Evolutionary conservation across 139 green algal genomes (phyloP).

Genomic region (Chloropicon primus): DNA sequence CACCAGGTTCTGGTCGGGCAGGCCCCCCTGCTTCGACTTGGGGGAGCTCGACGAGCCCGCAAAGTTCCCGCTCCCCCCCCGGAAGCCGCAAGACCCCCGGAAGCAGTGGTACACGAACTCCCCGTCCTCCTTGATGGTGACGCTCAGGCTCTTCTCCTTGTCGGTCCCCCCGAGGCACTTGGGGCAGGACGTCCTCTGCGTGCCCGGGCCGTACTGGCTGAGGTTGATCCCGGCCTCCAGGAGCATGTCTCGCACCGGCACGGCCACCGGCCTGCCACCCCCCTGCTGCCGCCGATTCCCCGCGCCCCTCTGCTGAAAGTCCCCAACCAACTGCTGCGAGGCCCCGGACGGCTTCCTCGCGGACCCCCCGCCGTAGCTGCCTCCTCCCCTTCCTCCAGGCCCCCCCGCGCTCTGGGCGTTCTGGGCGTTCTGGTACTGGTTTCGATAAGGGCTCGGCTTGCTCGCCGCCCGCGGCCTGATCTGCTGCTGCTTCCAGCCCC

Average conservation of each 20-base stretch:
- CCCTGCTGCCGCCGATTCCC: not conserved
- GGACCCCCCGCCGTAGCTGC: not conserved
- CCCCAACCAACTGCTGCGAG: not conserved
- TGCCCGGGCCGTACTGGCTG: not conserved
- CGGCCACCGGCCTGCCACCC: not conserved
- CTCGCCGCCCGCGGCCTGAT: no score
- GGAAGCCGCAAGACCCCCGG: slow-evolving; percentile 40
- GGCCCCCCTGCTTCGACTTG: not conserved
- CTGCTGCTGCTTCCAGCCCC: not conserved
- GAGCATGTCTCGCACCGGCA: slow-evolving; percentile 2
- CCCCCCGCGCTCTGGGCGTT: not conserved
- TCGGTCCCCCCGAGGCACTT: slow-evolving; percentile 6
- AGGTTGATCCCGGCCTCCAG: not conserved
- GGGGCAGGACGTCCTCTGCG: slow-evolving; percentile 3
- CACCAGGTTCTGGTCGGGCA: not conserved
- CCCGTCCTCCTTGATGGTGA: slow-evolving; percentile 28
- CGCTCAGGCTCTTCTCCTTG: slow-evolving; percentile 20
- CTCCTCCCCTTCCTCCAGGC: not conserved
- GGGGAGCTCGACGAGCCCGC: slow-evolving; percentile 1
- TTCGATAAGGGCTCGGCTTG: no score
- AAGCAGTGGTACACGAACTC: slow-evolving; percentile 41
- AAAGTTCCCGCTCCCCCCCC: slow-evolving; percentile 13
- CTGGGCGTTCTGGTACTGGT: not conserved
- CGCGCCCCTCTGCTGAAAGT: not conserved
- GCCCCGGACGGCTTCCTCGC: not conserved